Evolutionary conservation across 140 eudicot genomes (phyloP).

Genomic region (Senecio squalidus): DNA sequence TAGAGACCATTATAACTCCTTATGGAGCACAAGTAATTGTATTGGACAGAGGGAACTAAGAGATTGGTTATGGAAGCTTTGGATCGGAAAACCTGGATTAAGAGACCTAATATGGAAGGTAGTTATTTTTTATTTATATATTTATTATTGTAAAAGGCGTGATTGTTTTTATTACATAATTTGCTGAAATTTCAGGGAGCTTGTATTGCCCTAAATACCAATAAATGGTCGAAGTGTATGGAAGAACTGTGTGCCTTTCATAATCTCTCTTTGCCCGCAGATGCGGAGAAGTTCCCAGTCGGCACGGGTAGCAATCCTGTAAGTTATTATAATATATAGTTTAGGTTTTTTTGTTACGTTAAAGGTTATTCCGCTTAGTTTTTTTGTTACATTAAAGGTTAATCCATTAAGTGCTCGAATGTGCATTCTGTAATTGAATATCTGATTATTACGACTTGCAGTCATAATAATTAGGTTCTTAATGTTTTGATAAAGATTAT

Average conservation of each 20-base stretch:
- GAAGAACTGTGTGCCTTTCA: slow-evolving; percentile 59
- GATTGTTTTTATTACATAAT: background rate
- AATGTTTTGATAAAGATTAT: no score
- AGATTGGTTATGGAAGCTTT: slow-evolving; percentile 92
- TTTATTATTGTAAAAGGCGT: background rate
- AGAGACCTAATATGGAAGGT: slow-evolving; percentile 96
- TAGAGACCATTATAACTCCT: slow-evolving; percentile 73
- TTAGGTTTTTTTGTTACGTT: background rate
- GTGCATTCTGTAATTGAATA: no score
- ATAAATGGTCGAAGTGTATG: slow-evolving; percentile 68
- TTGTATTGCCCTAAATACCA: slow-evolving; percentile 79
- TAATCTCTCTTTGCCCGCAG: slow-evolving; percentile 54
- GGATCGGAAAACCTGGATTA: slow-evolving; percentile 66
- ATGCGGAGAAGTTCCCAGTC: slow-evolving; percentile 86
- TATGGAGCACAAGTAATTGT: slow-evolving; percentile 82
- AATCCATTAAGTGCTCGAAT: no score
- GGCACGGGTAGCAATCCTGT: slow-evolving; percentile 99
- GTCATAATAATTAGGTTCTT: no score
- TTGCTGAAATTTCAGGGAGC: slow-evolving; percentile 60
- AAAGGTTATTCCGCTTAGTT: background rate
- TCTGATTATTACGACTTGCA: no score
- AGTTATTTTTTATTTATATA: slow-evolving; percentile 10
- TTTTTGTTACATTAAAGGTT: no score
- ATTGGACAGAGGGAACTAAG: slow-evolving; percentile 92
- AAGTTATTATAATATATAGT: slow-evolving; percentile 28